A percentile compares a stretch with the other conserved stretches of the same genome.
Evolutionary conservation across 2,329 filamentous ascomycete species (phyloP).

Genomic region (Ophiostoma australiae): DNA sequence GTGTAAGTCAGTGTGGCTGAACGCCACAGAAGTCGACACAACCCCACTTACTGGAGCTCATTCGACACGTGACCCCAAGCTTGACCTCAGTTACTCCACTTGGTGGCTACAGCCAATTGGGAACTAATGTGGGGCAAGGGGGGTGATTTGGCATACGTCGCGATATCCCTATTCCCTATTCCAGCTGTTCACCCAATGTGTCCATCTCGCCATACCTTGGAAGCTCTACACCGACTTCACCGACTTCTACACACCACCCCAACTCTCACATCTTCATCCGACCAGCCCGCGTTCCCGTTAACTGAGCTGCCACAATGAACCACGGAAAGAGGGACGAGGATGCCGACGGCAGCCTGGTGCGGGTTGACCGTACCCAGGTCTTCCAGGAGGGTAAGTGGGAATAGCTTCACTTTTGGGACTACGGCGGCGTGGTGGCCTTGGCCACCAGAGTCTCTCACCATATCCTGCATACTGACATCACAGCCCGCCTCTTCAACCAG

Average conservation of each 20-base stretch:
- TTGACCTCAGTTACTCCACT: background rate
- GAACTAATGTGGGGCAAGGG: constrained; percentile 26
- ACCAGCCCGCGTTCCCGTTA: constrained; percentile 8
- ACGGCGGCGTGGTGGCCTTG: background rate
- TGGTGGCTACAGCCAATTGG: background rate
- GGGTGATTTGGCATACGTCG: constrained; percentile 28
- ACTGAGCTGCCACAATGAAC: constrained; percentile 61
- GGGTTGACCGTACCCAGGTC: constrained; percentile 94
- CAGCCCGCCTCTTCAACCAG: constrained; percentile 95
- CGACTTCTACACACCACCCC: constrained; percentile 1
- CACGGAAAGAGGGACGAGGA: constrained; percentile 99
- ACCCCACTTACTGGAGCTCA: background rate
- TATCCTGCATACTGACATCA: background rate
- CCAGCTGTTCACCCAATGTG: constrained; percentile 24
- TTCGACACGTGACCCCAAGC: constrained; percentile 16
- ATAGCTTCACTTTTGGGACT: constrained; percentile 20
- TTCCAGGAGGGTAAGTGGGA: constrained; percentile 82
- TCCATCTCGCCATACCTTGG: constrained; percentile 16
- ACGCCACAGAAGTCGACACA: background rate
- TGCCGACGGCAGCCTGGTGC: constrained; percentile 86
- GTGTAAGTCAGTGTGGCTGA: constrained; percentile 11
- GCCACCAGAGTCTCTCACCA: background rate
- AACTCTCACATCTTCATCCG: constrained; percentile 12
- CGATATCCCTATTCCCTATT: constrained; percentile 27
- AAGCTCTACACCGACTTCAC: constrained; percentile 15